Percentiles rank a stretch among this genome's conserved stretches.
These are phyloP conservation scores for Boletales sp. DNA, from an alignment of 768 basidiomycete species.

Conservation along the genomic window DNA sequence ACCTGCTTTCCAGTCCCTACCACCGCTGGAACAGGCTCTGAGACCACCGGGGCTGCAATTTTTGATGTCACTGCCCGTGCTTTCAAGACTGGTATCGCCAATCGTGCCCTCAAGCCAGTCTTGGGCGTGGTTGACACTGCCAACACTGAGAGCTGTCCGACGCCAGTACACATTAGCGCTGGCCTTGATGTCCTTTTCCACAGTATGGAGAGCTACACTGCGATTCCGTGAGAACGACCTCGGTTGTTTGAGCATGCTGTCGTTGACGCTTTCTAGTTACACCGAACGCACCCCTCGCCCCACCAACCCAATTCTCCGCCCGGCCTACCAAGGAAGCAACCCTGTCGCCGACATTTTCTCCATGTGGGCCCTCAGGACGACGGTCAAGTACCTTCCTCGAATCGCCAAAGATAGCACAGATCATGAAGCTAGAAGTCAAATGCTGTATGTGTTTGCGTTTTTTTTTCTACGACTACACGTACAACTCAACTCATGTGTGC, in stretches of 20 bases:
- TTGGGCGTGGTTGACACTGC: conserved; percentile 85
- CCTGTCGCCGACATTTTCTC: conserved; percentile 96
- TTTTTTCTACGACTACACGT: background rate
- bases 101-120: conserved; percentile 83
- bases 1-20: conserved; percentile 49
- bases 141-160: conserved; percentile 89
- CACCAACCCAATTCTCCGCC: conserved; percentile 82
- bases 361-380: conserved; percentile 86
- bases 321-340: conserved; percentile 92
- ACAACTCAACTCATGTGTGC: background rate
- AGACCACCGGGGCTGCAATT: conserved; percentile 94
- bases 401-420: conserved; percentile 79
- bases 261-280: conserved; percentile 49
- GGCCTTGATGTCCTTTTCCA: conserved; percentile 97
- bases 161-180: conserved; percentile 90
- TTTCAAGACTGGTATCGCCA: conserved; percentile 97
- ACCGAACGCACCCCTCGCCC: conserved; percentile 88
- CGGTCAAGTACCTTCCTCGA: conserved; percentile 84
- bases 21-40: conserved; percentile 86
- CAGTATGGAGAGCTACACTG: conserved; percentile 90
- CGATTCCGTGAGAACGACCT: conserved; percentile 67
- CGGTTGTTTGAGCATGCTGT: background rate
- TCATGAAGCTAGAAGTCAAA: conserved; percentile 79
- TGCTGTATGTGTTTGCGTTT: conserved; percentile 91
- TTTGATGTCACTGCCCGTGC: conserved; percentile 86